These are phyloP conservation scores for Haplosporangium sp. DNA, from an alignment of 371 early-diverging fungal genomes.

Conservation along the genomic window DNA sequence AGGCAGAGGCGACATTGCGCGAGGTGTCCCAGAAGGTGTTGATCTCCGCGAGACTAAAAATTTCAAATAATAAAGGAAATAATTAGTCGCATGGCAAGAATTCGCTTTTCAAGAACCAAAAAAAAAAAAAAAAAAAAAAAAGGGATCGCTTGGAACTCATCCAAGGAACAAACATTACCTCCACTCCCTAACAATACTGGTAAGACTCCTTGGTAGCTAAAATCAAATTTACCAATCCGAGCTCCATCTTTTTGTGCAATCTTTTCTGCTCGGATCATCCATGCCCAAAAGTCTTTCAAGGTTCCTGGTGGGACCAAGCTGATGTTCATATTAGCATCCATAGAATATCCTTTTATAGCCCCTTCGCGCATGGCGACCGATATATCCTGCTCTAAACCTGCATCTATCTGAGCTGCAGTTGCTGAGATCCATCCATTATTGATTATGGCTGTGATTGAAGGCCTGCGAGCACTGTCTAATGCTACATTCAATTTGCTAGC, in stretches of 20 bases:
- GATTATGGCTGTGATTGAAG: slow-evolving; percentile 22
- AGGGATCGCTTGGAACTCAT: not conserved
- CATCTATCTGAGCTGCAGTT: slow-evolving; percentile 26
- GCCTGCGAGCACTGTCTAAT: slow-evolving; percentile 9
- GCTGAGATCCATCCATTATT: slow-evolving; percentile 33
- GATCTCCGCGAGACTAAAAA: slow-evolving; percentile 51
- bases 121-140: not conserved
- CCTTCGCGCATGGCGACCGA: slow-evolving; percentile 83
- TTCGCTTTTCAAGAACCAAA: not conserved
- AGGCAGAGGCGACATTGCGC: slow-evolving; percentile 47
- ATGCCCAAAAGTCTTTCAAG: slow-evolving; percentile 77
- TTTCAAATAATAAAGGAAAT: not conserved
- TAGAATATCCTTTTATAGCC: slow-evolving; percentile 78
- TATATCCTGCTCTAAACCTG: slow-evolving; percentile 72
- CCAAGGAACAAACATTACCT: slow-evolving; percentile 13
- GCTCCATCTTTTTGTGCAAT: slow-evolving; percentile 63
- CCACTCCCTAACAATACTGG: slow-evolving; percentile 63
- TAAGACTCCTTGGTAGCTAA: slow-evolving; percentile 79
- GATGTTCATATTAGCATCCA: slow-evolving; percentile 69
- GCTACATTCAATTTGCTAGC: slow-evolving; percentile 8
- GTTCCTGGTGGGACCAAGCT: slow-evolving; percentile 25
- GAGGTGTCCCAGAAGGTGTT: slow-evolving; percentile 60
- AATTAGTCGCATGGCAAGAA: not conserved
- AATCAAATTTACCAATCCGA: slow-evolving; percentile 69
- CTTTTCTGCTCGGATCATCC: slow-evolving; percentile 75